Conservation (phyloP, 768 basidiomycete species). For the Mycena filopes region DNA sequence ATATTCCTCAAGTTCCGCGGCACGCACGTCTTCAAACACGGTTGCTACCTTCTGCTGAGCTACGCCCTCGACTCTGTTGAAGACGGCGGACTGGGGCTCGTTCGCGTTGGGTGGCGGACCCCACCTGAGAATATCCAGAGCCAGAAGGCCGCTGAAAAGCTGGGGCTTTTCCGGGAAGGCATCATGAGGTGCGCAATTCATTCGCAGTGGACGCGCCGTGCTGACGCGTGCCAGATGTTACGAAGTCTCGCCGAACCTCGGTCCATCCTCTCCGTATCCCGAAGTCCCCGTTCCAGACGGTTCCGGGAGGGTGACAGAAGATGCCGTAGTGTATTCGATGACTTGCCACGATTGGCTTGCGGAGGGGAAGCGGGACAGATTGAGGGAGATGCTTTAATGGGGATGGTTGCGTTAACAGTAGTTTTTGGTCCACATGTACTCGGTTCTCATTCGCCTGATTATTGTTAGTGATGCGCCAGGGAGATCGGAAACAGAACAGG, state of each 20-base stretch:
- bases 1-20: constrained; percentile 35
- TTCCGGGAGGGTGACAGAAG: constrained; percentile 33
- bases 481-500: too few relatives aligned
- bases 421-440: too few relatives aligned
- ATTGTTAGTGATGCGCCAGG: too few relatives aligned
- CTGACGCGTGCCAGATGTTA: constrained; percentile 30
- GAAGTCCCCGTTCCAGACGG: constrained; percentile 29
- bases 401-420: background rate
- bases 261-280: constrained; percentile 27
- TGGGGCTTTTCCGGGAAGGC: constrained; percentile 31
- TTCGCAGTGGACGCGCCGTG: background rate
- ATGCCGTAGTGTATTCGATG: constrained; percentile 38
- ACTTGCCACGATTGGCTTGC: constrained; percentile 34
- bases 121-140: constrained; percentile 33
- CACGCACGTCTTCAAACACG: constrained; percentile 34
- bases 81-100: constrained; percentile 32
- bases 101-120: constrained; percentile 35
- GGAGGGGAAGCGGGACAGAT: constrained; percentile 25
- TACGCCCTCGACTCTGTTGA: constrained; percentile 31
- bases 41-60: constrained; percentile 31
- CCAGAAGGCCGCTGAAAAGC: constrained; percentile 35
- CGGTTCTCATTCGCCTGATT: too few relatives aligned
- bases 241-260: constrained; percentile 31
- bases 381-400: constrained; percentile 19
- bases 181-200: constrained; percentile 29